These are phyloP conservation scores for Cystobasidium onofrii DNA, from an alignment of 768 basidiomycete genomes.

Conservation along the genomic window DNA sequence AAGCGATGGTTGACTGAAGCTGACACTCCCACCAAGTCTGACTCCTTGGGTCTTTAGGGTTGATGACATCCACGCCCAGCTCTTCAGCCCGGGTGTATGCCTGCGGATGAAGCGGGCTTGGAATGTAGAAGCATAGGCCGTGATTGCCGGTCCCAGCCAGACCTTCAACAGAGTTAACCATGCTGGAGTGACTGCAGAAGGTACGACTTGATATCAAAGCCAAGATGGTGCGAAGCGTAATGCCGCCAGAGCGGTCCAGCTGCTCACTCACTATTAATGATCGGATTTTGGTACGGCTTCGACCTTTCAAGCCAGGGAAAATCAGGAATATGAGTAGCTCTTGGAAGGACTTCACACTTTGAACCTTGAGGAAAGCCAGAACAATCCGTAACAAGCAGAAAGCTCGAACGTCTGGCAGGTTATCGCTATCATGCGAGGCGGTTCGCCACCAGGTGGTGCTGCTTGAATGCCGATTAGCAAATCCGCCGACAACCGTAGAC, in stretches of 20 bases:
- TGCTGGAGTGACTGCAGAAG: not conserved
- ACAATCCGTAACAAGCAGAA: not conserved
- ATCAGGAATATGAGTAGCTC: too few relatives aligned
- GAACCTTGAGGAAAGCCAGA: too few relatives aligned
- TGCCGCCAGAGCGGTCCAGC: too few relatives aligned
- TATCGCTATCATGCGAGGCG: too few relatives aligned
- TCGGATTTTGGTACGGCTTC: not conserved
- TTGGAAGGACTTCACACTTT: too few relatives aligned
- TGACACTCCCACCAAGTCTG: slow-evolving; percentile 28
- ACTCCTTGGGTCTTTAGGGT: slow-evolving; percentile 7
- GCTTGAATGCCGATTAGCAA: too few relatives aligned
- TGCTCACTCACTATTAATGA: not conserved
- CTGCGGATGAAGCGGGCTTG: slow-evolving; percentile 10
- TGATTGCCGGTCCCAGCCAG: not conserved
- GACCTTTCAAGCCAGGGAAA: too few relatives aligned
- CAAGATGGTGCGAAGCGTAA: too few relatives aligned
- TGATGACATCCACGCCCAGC: slow-evolving; percentile 6
- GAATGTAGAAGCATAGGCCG: slow-evolving; percentile 15
- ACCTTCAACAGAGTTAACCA: not conserved
- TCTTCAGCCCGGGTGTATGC: slow-evolving; percentile 6
- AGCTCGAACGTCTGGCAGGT: not conserved
- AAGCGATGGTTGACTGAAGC: too few relatives aligned
- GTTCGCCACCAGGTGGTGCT: too few relatives aligned
- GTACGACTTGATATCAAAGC: too few relatives aligned
- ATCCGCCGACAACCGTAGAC: too few relatives aligned